Conservation (phyloP, 2,329 filamentous ascomycete species). For the Colletotrichum horii region DNA sequence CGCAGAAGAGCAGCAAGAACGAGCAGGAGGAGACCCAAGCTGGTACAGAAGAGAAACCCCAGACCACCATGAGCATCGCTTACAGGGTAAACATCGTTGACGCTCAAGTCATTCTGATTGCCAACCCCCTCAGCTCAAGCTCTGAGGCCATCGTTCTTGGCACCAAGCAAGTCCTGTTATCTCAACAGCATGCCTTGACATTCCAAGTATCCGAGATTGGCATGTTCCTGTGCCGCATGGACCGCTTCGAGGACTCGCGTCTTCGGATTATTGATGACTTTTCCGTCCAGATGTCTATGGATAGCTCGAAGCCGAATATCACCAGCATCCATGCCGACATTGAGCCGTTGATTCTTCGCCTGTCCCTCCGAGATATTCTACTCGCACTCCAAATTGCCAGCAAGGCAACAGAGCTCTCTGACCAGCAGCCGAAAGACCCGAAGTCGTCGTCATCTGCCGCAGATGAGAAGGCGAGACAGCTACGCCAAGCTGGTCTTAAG, state of each 20-base stretch:
- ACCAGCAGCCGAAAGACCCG: slow-evolving; percentile 56
- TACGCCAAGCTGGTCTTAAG: slow-evolving; percentile 54
- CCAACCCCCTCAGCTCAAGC: slow-evolving; percentile 86
- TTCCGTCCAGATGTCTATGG: slow-evolving; percentile 87
- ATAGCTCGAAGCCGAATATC: slow-evolving; percentile 65
- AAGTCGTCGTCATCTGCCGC: slow-evolving; percentile 38
- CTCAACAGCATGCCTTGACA: slow-evolving; percentile 91
- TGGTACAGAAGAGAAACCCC: slow-evolving; percentile 24
- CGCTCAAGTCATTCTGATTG: slow-evolving; percentile 94
- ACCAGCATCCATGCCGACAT: slow-evolving; percentile 87
- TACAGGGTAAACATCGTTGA: slow-evolving; percentile 95
- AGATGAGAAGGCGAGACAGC: slow-evolving; percentile 61
- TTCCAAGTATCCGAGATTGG: slow-evolving; percentile 93
- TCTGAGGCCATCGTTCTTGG: slow-evolving; percentile 96
- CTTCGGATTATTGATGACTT: slow-evolving; percentile 97
- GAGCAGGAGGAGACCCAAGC: slow-evolving; percentile 8
- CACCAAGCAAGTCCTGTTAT: slow-evolving; percentile 90
- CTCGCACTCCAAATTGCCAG: slow-evolving; percentile 91
- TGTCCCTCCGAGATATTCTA: slow-evolving; percentile 93
- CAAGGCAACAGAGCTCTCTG: slow-evolving; percentile 87
- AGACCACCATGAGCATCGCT: slow-evolving; percentile 71
- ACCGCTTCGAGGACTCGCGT: slow-evolving; percentile 89
- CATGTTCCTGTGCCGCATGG: slow-evolving; percentile 99
- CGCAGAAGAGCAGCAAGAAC: slow-evolving; percentile 30
- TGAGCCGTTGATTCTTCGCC: slow-evolving; percentile 86